Evolutionary conservation across 148 eudicot genomes (phyloP), one percentile per base, ranked within the genome.

Genomic region (Rhododendron kiyosumense): DNA sequence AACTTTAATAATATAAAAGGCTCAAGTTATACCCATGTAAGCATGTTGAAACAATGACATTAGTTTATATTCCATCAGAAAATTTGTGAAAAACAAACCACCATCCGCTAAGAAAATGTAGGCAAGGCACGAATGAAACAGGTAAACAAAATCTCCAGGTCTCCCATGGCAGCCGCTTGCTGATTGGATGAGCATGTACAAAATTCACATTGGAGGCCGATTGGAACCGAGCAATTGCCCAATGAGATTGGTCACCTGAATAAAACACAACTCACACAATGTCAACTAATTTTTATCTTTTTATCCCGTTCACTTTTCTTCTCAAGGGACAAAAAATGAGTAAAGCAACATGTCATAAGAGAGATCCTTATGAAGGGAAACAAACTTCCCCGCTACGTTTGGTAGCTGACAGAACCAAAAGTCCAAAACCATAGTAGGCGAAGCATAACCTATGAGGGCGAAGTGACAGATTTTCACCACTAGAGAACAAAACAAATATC

Each of bases 191-290:
- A 26, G 32, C 74, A 67, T 26, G 34, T 67, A n/a, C 14, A 67
- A 28, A 26, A 67, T 26, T 67, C 74, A 67, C 74, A 67, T 67
- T 3, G 74, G 74, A 67, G 74, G 74, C 74, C 74, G 74, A 67
- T 67, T 67, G 74, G 74, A 67, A 67, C 74, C 34, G 1, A 67
- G 74, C 74, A 67, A 26, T 26, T 67, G 34, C 34, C 34, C 34
- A 26, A 11, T 88, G 22, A 94, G 89, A 88, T 90, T 93, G 41
- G 92, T 94, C 83, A 93, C 98, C 98, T 94, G 94, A 91, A 86
- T 85, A 82, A n/a, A 9, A 77, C 7, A 79, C 22, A 48, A 57
- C 51, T 43, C 49, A 38, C 57, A 67, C 24, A 52, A 30, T 59
- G 57, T 36, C 34, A 79, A 85, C 61, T 24, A 65, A 46, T 43